Percentiles rank a stretch among this genome's conserved stretches.
Evolutionary conservation across 495 filamentous ascomycete species (phyloP).

Genomic region (Pseudevernia furfuracea): DNA sequence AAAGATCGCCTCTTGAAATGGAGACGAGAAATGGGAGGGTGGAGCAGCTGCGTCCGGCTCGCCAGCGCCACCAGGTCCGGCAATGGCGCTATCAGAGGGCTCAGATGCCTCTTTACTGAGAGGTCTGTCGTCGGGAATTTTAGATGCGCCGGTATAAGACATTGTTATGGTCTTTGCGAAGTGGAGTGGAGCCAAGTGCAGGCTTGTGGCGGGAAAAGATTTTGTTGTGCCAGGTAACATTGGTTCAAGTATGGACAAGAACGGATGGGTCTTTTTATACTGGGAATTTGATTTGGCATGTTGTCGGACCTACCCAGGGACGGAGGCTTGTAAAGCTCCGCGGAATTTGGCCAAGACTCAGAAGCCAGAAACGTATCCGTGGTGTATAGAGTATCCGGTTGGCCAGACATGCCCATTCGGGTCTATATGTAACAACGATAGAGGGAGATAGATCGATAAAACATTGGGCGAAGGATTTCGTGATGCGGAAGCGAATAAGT

Average conservation of each 20-base stretch:
- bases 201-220: neutral
- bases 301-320: neutral
- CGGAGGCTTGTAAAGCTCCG: neutral
- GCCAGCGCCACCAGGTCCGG: conserved; percentile 1
- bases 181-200: neutral
- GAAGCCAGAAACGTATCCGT: neutral
- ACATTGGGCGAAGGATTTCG: too few species aligned
- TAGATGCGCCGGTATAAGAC: neutral
- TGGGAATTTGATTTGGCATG: neutral
- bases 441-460: too few species aligned
- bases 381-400: too few species aligned
- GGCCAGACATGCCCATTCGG: too few species aligned
- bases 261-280: neutral
- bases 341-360: conserved; percentile 5
- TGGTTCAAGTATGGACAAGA: neutral
- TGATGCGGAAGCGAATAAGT: too few species aligned
- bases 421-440: too few species aligned
- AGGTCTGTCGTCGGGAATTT: neutral
- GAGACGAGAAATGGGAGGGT: conserved; percentile 2
- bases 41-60: neutral
- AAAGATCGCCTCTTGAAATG: conserved; percentile 23
- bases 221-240: neutral
- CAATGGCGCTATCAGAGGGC: neutral
- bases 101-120: neutral
- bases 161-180: neutral